A percentile compares a stretch with the other conserved stretches of the same genome.
Evolutionary conservation across 352 stramenopile species (phyloP).

Genomic region (Globisporangium ultimum): DNA sequence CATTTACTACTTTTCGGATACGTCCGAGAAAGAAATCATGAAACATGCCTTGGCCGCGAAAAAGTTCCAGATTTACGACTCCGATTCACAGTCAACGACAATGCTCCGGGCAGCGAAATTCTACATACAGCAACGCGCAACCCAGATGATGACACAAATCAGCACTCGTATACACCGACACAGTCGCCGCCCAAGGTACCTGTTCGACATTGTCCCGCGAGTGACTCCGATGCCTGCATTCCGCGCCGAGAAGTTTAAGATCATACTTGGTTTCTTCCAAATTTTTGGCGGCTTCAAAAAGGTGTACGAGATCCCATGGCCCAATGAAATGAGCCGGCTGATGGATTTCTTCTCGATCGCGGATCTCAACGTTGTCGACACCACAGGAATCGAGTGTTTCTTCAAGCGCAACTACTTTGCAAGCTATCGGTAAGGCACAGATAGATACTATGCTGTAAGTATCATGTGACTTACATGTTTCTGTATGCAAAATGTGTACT

Average conservation of each 20-base stretch:
- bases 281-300: slow-evolving; percentile 73
- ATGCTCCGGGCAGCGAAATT: slow-evolving; percentile 25
- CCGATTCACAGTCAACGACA: slow-evolving; percentile 10
- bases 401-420: slow-evolving; percentile 61
- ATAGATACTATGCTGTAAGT: neutral
- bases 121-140: slow-evolving; percentile 21
- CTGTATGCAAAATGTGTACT: too few species aligned
- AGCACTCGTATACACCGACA: slow-evolving; percentile 1
- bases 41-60: slow-evolving; percentile 48
- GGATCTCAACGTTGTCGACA: slow-evolving; percentile 69
- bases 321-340: slow-evolving; percentile 45
- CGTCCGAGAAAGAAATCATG: slow-evolving; percentile 44
- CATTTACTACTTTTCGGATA: slow-evolving; percentile 44
- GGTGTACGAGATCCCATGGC: slow-evolving; percentile 72
- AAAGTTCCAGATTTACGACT: slow-evolving; percentile 48
- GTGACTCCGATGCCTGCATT: slow-evolving; percentile 23
- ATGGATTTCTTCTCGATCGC: slow-evolving; percentile 69
- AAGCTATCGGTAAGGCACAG: slow-evolving; percentile 36
- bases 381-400: slow-evolving; percentile 63
- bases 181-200: neutral
- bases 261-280: slow-evolving; percentile 74
- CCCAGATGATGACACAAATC: slow-evolving; percentile 9
- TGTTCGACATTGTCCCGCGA: slow-evolving; percentile 43
- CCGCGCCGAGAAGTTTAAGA: slow-evolving; percentile 75
- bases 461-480: too few species aligned